Base-by-base conservation (phyloP, 73 alveolate genomes). In the Breviolum minutum region DNA sequence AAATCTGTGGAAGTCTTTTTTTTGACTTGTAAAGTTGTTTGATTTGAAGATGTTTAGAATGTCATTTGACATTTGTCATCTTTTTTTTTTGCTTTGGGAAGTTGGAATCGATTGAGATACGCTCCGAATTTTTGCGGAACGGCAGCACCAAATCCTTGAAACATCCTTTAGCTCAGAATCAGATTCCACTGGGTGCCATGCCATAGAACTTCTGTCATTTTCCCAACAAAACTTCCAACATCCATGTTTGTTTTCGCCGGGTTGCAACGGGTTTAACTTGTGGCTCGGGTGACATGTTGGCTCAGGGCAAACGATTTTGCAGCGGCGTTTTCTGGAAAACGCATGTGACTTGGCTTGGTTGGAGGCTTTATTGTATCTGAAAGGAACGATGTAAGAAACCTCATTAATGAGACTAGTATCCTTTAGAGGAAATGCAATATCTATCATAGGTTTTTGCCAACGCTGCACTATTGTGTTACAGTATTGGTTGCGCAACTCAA, bases 301-400 rank as follows among this genome's bases (percentile, higher is more conserved):
- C 0, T 22, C 97, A 91, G 97, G 97, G 97, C 97, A 48, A 91
- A 91, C 30, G 97, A 91, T 63, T 91, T 91, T 68, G 97, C 97
- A 12, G 88, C 88, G n/a, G 97, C 88, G 32, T 91, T 91, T 63
- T 71, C 88, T 10, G 97, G 97, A 29, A 91, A 91, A 30, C 97
- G 97, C 27, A 91, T 91, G 97, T 73, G 97, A 61, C 96, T 48
- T 32, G 73, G 54, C 54, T 40, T 40, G 54, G 64, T 81, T 29
- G 68, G 27, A n/a, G 89, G 68, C 30, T 16, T 29, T 8, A 14
- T 76, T 22, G 61, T 76, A 20, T 27, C 0, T 68, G 77, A 22
- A 40, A 13, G 2, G 86, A 20, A 24, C 6, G 86, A 40, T 40
- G 54, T 3, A 40, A 40, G 54, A 40, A 40, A 40, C 54, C 54